Conservation (phyloP, 495 filamentous ascomycete genomes). For the Neurospora sp. region DNA sequence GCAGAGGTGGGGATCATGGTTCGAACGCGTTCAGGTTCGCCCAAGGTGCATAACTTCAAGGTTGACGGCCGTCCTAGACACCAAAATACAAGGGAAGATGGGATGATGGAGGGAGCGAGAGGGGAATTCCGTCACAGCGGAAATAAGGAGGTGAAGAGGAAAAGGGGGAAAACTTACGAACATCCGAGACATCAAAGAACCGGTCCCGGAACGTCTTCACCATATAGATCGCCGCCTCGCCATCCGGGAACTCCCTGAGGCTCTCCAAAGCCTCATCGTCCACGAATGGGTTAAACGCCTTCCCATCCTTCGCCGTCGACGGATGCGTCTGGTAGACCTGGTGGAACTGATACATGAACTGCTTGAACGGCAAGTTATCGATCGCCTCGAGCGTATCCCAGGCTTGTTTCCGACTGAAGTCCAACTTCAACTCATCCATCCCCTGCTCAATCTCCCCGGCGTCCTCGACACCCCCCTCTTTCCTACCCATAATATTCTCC, state of each 20-base stretch:
- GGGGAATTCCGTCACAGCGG: not conserved
- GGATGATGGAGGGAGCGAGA: not conserved
- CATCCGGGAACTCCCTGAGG: conserved; percentile 26
- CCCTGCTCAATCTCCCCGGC: not conserved
- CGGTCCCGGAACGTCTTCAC: conserved; percentile 27
- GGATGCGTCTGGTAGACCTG: conserved; percentile 41
- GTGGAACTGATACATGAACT: conserved; percentile 44
- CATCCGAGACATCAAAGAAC: conserved; percentile 26
- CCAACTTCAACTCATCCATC: not conserved
- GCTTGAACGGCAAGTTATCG: conserved; percentile 42
- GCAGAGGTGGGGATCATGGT: not conserved
- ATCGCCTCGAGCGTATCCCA: conserved; percentile 10
- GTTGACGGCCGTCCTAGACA: no score
- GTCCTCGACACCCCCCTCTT: not conserved
- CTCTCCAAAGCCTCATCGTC: conserved; percentile 24
- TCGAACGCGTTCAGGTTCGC: not conserved
- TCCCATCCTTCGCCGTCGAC: conserved; percentile 28
- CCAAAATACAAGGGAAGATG: not conserved
- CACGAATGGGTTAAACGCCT: conserved; percentile 36
- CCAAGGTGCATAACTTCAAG: not conserved
- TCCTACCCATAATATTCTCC: not conserved
- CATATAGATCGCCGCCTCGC: conserved; percentile 28
- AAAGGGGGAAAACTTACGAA: conserved; percentile 22
- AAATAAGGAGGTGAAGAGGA: not conserved
- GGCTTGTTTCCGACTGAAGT: not conserved